Conservation (phyloP, 805 yeast species). For the Cyberlindnera petersonii region DNA sequence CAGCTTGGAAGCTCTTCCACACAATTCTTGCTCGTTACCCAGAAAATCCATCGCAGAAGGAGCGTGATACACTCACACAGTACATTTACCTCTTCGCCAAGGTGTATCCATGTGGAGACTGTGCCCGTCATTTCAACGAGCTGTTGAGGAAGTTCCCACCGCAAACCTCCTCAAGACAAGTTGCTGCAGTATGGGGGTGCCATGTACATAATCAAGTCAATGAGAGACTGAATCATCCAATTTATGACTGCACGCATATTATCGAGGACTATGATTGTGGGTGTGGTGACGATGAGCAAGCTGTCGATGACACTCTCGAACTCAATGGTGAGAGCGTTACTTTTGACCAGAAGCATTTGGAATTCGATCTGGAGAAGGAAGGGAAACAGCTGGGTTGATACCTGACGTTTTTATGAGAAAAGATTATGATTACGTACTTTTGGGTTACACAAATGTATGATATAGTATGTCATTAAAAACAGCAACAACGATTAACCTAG, state of each 20-base stretch:
- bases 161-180: constrained; percentile 67
- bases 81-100: constrained; percentile 78
- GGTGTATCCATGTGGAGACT: constrained; percentile 96
- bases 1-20: constrained; percentile 90
- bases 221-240: constrained; percentile 58
- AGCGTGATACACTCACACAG: constrained; percentile 55
- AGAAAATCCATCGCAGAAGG: constrained; percentile 63
- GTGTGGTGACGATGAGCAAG: constrained; percentile 71
- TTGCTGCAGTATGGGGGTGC: constrained; percentile 96
- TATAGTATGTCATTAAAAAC: too few relatives aligned
- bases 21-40: constrained; percentile 92
- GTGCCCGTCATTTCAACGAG: constrained; percentile 85
- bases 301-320: constrained; percentile 11
- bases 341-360: constrained; percentile 40
- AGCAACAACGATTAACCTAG: too few relatives aligned
- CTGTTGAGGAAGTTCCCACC: constrained; percentile 76
- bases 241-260: constrained; percentile 81
- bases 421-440: background rate
- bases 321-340: constrained; percentile 7
- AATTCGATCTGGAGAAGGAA: constrained; percentile 46
- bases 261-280: constrained; percentile 95
- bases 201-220: constrained; percentile 86
- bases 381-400: constrained; percentile 40
- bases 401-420: background rate
- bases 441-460: too few relatives aligned